phyloP scores from a whole-genome alignment of 2,329 filamentous ascomycete species.

The Curvularia verruculosa region DNA sequence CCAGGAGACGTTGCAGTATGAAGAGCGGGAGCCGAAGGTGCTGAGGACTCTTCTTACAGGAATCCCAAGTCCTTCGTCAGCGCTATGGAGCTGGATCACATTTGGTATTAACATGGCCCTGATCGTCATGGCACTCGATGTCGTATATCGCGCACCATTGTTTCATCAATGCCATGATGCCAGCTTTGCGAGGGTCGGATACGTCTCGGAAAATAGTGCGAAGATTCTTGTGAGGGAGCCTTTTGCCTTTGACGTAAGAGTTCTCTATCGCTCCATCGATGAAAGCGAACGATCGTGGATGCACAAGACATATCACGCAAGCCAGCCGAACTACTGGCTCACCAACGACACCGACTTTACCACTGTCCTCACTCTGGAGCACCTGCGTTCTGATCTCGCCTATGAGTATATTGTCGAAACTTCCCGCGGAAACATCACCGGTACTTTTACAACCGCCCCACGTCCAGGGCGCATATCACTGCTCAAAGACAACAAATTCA shows the following conservation, averaged over 20 bases:
- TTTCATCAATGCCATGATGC: slow-evolving; percentile 75
- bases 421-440: slow-evolving; percentile 80
- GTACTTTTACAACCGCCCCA: slow-evolving; percentile 80
- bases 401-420: slow-evolving; percentile 77
- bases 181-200: slow-evolving; percentile 85
- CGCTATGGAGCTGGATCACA: slow-evolving; percentile 68
- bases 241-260: slow-evolving; percentile 68
- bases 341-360: slow-evolving; percentile 85
- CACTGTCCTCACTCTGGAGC: slow-evolving; percentile 67
- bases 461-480: slow-evolving; percentile 66
- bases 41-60: slow-evolving; percentile 75
- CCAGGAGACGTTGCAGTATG: slow-evolving; percentile 66
- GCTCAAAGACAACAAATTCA: slow-evolving; percentile 72
- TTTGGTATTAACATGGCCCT: slow-evolving; percentile 74
- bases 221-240: slow-evolving; percentile 87
- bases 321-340: slow-evolving; percentile 57
- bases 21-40: slow-evolving; percentile 62
- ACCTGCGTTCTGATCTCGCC: slow-evolving; percentile 70
- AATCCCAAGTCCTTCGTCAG: slow-evolving; percentile 73
- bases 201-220: slow-evolving; percentile 80
- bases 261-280: slow-evolving; percentile 42
- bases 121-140: slow-evolving; percentile 73
- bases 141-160: slow-evolving; percentile 74
- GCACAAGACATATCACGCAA: slow-evolving; percentile 38
- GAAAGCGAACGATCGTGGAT: slow-evolving; percentile 38